Evolutionary conservation across 306 rosid species (phyloP).

Genomic region (Cucurbita ficifolia): DNA sequence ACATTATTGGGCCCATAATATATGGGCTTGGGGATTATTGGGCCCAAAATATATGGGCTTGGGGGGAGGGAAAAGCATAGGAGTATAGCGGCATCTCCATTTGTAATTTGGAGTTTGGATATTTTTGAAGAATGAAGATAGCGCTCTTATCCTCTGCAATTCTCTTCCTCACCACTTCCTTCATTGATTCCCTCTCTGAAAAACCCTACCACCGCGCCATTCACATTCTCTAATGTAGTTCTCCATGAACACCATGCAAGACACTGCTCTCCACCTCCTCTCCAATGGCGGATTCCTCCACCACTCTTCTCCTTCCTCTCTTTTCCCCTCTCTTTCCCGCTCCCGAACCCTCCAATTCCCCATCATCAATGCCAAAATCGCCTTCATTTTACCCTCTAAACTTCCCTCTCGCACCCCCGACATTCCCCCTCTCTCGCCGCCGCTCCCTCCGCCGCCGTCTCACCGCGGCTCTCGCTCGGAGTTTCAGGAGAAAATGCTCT

Average conservation of each 20-base stretch:
- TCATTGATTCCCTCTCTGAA: not conserved
- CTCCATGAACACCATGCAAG: not conserved
- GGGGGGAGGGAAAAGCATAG: not conserved
- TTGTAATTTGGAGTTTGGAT: not conserved
- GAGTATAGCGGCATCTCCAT: not conserved
- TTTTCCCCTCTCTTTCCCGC: not conserved
- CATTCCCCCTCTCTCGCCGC: slow-evolving; percentile 2
- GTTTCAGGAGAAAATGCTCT: slow-evolving; percentile 53
- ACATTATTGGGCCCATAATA: not conserved
- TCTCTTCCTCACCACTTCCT: slow-evolving; percentile 7
- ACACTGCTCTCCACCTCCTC: not conserved
- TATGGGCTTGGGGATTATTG: not conserved
- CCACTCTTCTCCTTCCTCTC: not conserved
- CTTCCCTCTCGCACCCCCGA: not conserved
- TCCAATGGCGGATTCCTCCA: not conserved
- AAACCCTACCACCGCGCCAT: not conserved
- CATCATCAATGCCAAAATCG: not conserved
- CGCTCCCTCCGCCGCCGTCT: slow-evolving; percentile 3
- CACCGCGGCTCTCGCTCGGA: slow-evolving; percentile 9
- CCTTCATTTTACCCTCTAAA: slow-evolving; percentile 3
- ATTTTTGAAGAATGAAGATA: not conserved
- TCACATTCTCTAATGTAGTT: not conserved
- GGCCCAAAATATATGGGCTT: not conserved
- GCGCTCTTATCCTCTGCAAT: not conserved
- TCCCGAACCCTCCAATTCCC: not conserved